These are phyloP conservation scores for Pestalotiopsis sp. DNA, from an alignment of 2,329 filamentous ascomycete species.

Conservation along the genomic window DNA sequence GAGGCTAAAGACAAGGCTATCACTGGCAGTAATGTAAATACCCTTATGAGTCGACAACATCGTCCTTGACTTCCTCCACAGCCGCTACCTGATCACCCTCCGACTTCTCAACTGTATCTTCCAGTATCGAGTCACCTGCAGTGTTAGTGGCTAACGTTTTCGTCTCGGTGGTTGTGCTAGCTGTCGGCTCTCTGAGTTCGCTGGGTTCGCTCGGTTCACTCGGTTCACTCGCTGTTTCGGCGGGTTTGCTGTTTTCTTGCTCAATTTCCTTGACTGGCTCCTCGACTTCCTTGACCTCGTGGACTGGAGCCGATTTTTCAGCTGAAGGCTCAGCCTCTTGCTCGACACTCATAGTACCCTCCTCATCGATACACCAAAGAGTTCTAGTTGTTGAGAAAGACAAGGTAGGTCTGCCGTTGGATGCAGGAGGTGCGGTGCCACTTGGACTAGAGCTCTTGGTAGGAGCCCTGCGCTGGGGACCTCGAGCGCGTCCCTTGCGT, in stretches of 20 bases:
- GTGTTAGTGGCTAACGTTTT: slow-evolving; percentile 34
- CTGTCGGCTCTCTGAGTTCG: background rate
- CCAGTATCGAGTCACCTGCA: slow-evolving; percentile 33
- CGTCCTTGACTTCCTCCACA: slow-evolving; percentile 29
- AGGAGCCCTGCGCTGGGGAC: slow-evolving; percentile 77
- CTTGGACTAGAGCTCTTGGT: slow-evolving; percentile 49
- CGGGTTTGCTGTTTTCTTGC: background rate
- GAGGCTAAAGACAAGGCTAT: background rate
- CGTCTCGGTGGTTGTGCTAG: slow-evolving; percentile 21
- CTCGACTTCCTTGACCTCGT: background rate
- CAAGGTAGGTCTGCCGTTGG: slow-evolving; percentile 40
- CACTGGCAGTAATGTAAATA: background rate
- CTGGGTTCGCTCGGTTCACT: background rate
- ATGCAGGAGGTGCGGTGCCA: slow-evolving; percentile 27
- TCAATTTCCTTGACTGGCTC: background rate
- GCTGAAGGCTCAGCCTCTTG: slow-evolving; percentile 19
- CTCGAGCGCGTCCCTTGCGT: slow-evolving; percentile 86
- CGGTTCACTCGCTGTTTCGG: background rate
- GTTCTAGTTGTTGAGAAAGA: slow-evolving; percentile 51
- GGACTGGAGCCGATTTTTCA: slow-evolving; percentile 16
- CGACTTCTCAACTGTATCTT: slow-evolving; percentile 32
- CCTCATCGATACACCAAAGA: slow-evolving; percentile 56
- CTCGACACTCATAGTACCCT: slow-evolving; percentile 46
- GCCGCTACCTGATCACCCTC: slow-evolving; percentile 29
- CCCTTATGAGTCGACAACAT: slow-evolving; percentile 22